Conservation (phyloP, 306 rosid species). For the Prunus mume region DNA sequence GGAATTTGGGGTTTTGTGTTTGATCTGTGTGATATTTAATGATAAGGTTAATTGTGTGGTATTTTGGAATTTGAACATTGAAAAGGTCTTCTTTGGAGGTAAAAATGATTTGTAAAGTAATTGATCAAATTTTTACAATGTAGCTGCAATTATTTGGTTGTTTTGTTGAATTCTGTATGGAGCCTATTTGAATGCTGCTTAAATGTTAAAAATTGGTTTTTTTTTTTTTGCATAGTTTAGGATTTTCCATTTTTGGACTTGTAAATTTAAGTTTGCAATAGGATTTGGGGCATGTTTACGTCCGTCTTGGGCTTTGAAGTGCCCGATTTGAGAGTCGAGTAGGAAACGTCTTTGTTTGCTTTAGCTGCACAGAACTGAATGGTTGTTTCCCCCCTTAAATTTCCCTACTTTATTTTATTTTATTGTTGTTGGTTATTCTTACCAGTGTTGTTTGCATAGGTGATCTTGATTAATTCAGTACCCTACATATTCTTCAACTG, state of each 20-base stretch:
- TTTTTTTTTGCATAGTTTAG: neutral
- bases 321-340: neutral
- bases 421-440: neutral
- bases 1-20: neutral
- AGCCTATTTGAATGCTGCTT: neutral
- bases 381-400: neutral
- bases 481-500: neutral
- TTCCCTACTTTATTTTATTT: neutral
- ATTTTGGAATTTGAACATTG: neutral
- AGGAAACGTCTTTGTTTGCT: neutral
- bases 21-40: neutral
- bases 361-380: neutral
- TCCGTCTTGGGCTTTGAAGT: neutral
- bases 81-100: neutral
- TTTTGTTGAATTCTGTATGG: neutral
- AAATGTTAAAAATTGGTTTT: neutral
- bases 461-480: neutral
- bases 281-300: neutral
- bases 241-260: neutral
- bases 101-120: neutral
- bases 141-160: neutral
- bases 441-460: slow-evolving; percentile 14
- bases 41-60: neutral
- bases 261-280: neutral
- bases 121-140: neutral